Conservation (phyloP, 345 rosid species). For the Noccaea bulbosa region DNA sequence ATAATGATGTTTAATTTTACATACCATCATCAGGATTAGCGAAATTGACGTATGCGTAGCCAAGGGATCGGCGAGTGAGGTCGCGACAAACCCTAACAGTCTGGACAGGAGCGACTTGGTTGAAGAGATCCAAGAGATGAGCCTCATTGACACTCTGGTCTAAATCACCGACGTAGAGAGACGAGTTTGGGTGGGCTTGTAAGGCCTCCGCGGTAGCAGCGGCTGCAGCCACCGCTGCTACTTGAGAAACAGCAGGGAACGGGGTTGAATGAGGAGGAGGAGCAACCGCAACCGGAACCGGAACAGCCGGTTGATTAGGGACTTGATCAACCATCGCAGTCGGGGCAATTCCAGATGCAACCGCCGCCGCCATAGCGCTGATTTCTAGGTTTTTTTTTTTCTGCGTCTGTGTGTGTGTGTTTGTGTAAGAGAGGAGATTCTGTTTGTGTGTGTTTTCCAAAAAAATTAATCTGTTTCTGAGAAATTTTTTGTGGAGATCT, state of each 20-base stretch:
- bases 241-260: slow-evolving; percentile 19
- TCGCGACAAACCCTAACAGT: slow-evolving; percentile 74
- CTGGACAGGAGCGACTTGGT: slow-evolving; percentile 53
- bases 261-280: slow-evolving; percentile 5
- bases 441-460: slow-evolving; percentile 14
- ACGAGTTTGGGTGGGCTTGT: slow-evolving; percentile 45
- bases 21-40: slow-evolving; percentile 58
- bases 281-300: not conserved
- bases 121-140: slow-evolving; percentile 60
- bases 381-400: slow-evolving; percentile 3
- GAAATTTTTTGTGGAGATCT: not conserved
- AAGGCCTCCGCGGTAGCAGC: slow-evolving; percentile 22
- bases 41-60: slow-evolving; percentile 75
- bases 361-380: slow-evolving; percentile 45
- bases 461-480: not conserved
- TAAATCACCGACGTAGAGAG: slow-evolving; percentile 74
- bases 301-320: slow-evolving; percentile 6
- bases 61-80: slow-evolving; percentile 55
- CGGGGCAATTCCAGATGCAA: slow-evolving; percentile 42
- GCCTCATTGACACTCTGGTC: slow-evolving; percentile 56
- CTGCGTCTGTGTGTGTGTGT: not conserved
- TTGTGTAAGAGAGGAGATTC: not conserved
- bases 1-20: slow-evolving; percentile 16
- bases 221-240: slow-evolving; percentile 9
- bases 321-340: slow-evolving; percentile 43